phyloP scores from a whole-genome alignment of 805 yeast species.

The Schizosaccharomyces lindneri region DNA sequence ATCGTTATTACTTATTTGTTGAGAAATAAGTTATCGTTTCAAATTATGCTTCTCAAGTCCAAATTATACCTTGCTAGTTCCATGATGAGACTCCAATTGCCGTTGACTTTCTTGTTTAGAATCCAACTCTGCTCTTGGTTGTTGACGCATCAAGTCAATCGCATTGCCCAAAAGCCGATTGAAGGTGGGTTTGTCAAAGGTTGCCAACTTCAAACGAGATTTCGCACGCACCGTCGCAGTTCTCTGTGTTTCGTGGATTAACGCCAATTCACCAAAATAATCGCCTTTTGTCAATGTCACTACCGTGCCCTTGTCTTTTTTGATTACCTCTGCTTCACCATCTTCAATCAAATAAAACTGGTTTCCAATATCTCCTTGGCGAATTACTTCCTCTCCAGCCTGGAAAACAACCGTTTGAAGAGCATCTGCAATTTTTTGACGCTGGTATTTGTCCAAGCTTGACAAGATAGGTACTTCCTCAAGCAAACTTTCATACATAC shows the following conservation, averaged over 20 bases:
- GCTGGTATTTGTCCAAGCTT: constrained; percentile 49
- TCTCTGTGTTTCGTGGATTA: constrained; percentile 74
- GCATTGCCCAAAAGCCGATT: constrained; percentile 56
- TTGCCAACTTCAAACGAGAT: constrained; percentile 61
- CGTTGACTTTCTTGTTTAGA: neutral
- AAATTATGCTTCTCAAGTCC: too few species aligned
- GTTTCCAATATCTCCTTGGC: constrained; percentile 69
- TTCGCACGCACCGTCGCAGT: constrained; percentile 76
- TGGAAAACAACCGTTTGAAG: constrained; percentile 50
- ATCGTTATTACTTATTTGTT: too few species aligned
- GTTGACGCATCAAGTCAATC: neutral
- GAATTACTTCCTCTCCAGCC: constrained; percentile 49
- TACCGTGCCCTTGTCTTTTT: constrained; percentile 34
- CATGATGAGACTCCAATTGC: neutral
- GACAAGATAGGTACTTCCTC: constrained; percentile 64
- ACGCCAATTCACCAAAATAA: constrained; percentile 90
- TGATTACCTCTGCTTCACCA: constrained; percentile 60
- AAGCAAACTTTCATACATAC: constrained; percentile 70
- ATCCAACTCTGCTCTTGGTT: neutral
- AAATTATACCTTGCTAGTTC: neutral
- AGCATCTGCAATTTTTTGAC: constrained; percentile 86
- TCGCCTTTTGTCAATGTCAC: constrained; percentile 49
- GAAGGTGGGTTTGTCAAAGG: constrained; percentile 76
- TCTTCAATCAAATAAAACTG: constrained; percentile 50
- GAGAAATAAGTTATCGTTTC: too few species aligned